Evolutionary conservation across 2,329 filamentous ascomycete genomes (phyloP), one percentile per base, ranked within the genome.

Genomic region (Nannizziopsis arthrosporioides): DNA sequence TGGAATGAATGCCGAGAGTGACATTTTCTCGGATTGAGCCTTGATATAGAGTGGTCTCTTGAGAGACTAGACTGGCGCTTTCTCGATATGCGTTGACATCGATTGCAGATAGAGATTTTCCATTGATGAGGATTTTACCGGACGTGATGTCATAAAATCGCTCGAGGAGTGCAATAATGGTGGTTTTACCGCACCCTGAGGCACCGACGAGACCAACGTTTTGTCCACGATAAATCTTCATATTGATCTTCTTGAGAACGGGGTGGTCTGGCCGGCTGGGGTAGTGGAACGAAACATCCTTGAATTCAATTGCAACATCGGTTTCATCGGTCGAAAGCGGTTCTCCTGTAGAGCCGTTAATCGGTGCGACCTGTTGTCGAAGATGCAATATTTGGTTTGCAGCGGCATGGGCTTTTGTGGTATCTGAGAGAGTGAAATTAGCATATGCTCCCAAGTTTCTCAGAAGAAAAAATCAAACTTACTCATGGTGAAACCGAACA

Each of bases 31-130:
- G 73, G 15, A 87, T 73, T 0, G 78, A 78, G 54, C 79, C 80
- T 61, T 81, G 78, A 58, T 85, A 87, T 0, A 89, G 71, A 0
- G 80, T 81, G 7, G 84, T 75, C 60, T 89, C 84, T 62, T 89
- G 84, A 2, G 82, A 78, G 0, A 89, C 84, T 0, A 89, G 73
- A 1, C 82, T 81, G 10, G 88, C 70, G 32, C 77, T 66, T 48
- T 73, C 71, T 36, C 84, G 76, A 60, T 86, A 86, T 14, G 73
- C 66, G 51, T 72, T 72, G 0, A 82, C 71, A 48, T 81, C 76
- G 45, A 86, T 61, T 1, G 70, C 60, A 1, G 68, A 62, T 38
- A 88, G 77, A 55, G 82, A 73, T 44, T 70, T 68, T 4, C 73
- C 77, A 59, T 85, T 80, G 59, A 79, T 76, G 0, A 80, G 68